Percentiles rank a stretch among this genome's conserved stretches.
Evolutionary conservation across 805 yeast species (phyloP).

Genomic region (Metschnikowia henanensis): DNA sequence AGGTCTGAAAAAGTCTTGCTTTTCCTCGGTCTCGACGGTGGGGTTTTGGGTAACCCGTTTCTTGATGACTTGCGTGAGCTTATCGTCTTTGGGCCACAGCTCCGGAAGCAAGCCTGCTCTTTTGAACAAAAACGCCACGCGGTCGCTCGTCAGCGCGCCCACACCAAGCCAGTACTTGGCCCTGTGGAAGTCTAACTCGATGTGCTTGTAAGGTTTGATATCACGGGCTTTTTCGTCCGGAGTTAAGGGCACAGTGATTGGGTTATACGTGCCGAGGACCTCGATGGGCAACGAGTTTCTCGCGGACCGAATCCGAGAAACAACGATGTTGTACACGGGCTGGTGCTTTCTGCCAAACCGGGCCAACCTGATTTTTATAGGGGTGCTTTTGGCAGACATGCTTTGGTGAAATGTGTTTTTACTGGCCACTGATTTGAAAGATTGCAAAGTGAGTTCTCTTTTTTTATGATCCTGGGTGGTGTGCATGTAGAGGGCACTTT

Average conservation of each 20-base stretch:
- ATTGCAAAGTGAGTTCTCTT: no score
- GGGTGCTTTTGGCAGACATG: conserved; percentile 21
- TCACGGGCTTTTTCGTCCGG: conserved; percentile 60
- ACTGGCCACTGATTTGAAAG: no score
- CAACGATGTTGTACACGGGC: conserved; percentile 92
- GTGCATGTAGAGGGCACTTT: conserved; percentile 1
- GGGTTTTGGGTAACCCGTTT: conserved; percentile 30
- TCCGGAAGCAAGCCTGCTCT: conserved; percentile 71
- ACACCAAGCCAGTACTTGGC: conserved; percentile 97
- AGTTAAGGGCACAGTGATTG: conserved; percentile 69
- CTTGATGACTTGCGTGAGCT: conserved; percentile 28
- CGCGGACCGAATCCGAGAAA: conserved; percentile 73
- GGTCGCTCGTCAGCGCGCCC: conserved; percentile 91
- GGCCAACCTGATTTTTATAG: conserved; percentile 86
- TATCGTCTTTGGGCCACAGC: conserved; percentile 55
- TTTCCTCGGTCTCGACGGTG: conserved; percentile 32
- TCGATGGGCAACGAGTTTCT: conserved; percentile 88
- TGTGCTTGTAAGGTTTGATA: conserved; percentile 67
- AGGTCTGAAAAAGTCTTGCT: conserved; percentile 32
- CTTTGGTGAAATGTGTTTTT: not conserved
- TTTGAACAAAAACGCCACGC: conserved; percentile 73
- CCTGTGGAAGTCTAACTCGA: conserved; percentile 81
- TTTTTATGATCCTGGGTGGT: not conserved
- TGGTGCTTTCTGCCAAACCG: conserved; percentile 87
- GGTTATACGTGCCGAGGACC: conserved; percentile 92